phyloP scores from a whole-genome alignment of 169 alveolate genomes.

The Cryptosporidium parvum region DNA sequence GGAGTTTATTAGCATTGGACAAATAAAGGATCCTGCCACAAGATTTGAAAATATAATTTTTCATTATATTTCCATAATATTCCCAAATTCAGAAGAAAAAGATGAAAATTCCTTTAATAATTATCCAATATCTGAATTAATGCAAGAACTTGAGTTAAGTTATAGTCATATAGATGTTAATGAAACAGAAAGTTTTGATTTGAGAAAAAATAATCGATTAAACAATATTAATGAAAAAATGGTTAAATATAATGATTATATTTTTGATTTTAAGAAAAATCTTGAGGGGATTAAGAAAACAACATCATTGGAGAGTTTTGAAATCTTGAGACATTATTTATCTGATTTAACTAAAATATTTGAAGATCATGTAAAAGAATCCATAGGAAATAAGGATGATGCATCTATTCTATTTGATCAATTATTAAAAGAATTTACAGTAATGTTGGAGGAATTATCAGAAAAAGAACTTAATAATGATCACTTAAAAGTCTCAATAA shows the following conservation, averaged over 20 bases:
- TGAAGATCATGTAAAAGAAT: background rate
- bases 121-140: conserved; percentile 2
- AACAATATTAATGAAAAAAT: background rate
- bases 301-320: background rate
- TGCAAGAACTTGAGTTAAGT: background rate
- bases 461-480: conserved; percentile 44
- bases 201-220: background rate
- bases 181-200: background rate
- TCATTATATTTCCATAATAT: conserved; percentile 7
- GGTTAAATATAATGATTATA: background rate
- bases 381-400: conserved; percentile 32
- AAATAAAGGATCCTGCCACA: background rate
- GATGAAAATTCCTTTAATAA: background rate
- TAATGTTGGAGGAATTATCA: conserved; percentile 15
- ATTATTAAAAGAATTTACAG: background rate
- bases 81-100: background rate
- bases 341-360: background rate
- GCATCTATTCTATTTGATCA: conserved; percentile 26
- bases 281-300: background rate
- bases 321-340: background rate
- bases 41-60: background rate
- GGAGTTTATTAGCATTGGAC: background rate
- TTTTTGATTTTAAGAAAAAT: background rate
- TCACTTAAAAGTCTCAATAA: background rate
- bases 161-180: background rate